A percentile compares a stretch with the other conserved stretches of the same genome.
Conservation (phyloP, 306 rosid genomes). For the Fragaria ananassa region DNA sequence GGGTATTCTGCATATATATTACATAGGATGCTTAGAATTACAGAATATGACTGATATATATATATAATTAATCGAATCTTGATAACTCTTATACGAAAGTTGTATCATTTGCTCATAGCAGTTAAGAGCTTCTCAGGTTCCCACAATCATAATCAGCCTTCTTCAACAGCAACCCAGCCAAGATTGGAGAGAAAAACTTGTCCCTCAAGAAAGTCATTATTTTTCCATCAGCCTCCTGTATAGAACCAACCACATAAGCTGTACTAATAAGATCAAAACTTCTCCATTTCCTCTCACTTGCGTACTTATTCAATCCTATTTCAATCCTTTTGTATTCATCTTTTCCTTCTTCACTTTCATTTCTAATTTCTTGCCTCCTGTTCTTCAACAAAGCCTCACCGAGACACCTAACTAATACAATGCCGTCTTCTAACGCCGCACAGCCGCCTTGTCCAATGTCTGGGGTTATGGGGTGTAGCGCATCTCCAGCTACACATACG, state of each 20-base stretch:
- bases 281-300: constrained; percentile 63
- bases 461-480: constrained; percentile 79
- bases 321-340: constrained; percentile 41
- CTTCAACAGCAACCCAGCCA: constrained; percentile 23
- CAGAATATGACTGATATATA: neutral
- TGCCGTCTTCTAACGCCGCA: constrained; percentile 62
- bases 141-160: constrained; percentile 57
- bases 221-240: constrained; percentile 37
- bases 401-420: constrained; percentile 61
- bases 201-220: constrained; percentile 45
- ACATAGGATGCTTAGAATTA: neutral
- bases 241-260: constrained; percentile 44
- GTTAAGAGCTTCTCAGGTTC: constrained; percentile 20
- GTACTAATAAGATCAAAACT: constrained; percentile 41
- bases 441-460: constrained; percentile 82
- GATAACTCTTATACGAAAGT: neutral
- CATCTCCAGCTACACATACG: constrained; percentile 77
- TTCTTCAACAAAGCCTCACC: constrained; percentile 41
- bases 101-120: neutral
- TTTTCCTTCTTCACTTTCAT: constrained; percentile 12
- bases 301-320: constrained; percentile 53
- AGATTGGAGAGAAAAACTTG: constrained; percentile 35
- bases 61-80: neutral
- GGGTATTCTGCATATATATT: neutral
- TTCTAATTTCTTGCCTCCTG: neutral